Percentiles rank a stretch among this genome's conserved stretches.
Evolutionary conservation across 192 early-diverging fungal genomes (phyloP).

Genomic region (Cladochytrium replicatum): DNA sequence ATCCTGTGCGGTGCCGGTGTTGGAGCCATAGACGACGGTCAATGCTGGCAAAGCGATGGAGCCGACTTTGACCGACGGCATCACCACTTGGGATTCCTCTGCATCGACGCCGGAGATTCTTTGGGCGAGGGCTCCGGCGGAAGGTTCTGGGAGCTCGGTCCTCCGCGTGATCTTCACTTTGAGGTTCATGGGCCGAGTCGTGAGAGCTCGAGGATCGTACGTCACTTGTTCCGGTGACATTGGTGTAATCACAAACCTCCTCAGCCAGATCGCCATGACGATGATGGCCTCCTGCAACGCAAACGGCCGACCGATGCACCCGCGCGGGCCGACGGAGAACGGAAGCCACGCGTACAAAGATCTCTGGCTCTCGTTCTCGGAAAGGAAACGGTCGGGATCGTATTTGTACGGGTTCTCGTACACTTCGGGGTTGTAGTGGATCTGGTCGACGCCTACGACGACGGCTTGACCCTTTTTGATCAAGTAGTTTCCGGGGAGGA

Average conservation of each 20-base stretch:
- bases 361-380: slow-evolving; percentile 38
- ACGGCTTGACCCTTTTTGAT: slow-evolving; percentile 15
- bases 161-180: too few species aligned
- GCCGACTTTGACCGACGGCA: too few species aligned
- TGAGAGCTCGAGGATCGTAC: too few species aligned
- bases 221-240: too few species aligned
- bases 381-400: slow-evolving; percentile 42
- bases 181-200: too few species aligned
- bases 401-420: slow-evolving; percentile 34
- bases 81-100: too few species aligned
- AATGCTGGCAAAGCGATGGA: too few species aligned
- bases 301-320: slow-evolving; percentile 50
- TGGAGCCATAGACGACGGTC: slow-evolving; percentile 39
- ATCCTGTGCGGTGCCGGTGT: slow-evolving; percentile 45
- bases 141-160: too few species aligned
- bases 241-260: too few species aligned
- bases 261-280: slow-evolving; percentile 36
- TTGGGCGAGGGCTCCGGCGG: too few species aligned
- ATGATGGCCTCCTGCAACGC: slow-evolving; percentile 50
- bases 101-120: too few species aligned
- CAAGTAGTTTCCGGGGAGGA: slow-evolving; percentile 32
- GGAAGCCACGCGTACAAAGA: slow-evolving; percentile 41
- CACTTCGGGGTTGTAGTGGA: slow-evolving; percentile 36
- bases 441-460: slow-evolving; percentile 15
- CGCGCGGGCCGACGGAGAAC: slow-evolving; percentile 29